These are phyloP conservation scores for Aspergillus eucalypticola DNA, from an alignment of 2,329 filamentous ascomycete species.

Conservation along the genomic window DNA sequence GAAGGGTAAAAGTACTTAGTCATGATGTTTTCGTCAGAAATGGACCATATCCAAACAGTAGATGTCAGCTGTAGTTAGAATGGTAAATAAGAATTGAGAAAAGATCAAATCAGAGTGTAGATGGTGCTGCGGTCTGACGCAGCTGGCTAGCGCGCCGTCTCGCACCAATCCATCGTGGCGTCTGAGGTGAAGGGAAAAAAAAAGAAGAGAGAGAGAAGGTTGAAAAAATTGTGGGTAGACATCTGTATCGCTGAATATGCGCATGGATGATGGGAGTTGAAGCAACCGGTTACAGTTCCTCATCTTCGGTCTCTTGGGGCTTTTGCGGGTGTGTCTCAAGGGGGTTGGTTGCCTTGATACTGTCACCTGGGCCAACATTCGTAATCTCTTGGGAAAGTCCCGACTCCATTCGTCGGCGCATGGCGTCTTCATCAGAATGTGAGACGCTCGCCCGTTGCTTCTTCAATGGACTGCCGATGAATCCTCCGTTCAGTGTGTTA, in stretches of 20 bases:
- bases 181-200: background rate
- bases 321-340: conserved; percentile 25
- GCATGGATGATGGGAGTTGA: background rate
- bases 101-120: background rate
- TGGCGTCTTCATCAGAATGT: conserved; percentile 42
- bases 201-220: background rate
- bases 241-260: background rate
- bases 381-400: conserved; percentile 42
- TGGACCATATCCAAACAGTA: background rate
- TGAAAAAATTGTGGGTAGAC: background rate
- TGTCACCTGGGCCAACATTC: conserved; percentile 9
- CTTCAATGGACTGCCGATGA: conserved; percentile 50
- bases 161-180: conserved; percentile 24
- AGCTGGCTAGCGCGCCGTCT: background rate
- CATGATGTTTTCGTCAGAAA: background rate
- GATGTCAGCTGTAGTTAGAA: background rate
- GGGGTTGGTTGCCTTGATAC: conserved; percentile 10
- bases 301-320: conserved; percentile 26
- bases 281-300: conserved; percentile 30
- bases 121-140: background rate
- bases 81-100: background rate
- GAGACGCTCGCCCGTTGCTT: conserved; percentile 50
- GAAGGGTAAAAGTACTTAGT: background rate
- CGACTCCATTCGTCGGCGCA: conserved; percentile 44
- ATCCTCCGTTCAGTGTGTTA: conserved; percentile 35